Conservation (phyloP, 2,329 filamentous ascomycete species). For the Talaromyces albobiverticillius region DNA sequence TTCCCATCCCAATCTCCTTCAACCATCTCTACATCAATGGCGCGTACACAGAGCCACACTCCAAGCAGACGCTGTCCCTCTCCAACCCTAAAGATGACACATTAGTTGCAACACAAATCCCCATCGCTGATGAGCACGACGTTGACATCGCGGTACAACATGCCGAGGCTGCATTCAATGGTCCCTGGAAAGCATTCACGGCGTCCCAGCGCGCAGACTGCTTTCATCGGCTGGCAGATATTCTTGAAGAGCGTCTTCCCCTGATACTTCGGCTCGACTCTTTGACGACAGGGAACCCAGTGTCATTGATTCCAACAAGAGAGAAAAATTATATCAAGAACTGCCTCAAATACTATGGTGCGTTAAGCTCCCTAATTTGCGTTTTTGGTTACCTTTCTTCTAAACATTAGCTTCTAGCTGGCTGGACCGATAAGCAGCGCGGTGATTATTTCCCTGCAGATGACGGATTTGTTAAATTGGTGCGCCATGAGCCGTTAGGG, state of each 20-base stretch:
- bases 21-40: background rate
- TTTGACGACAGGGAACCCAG: background rate
- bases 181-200: background rate
- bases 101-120: background rate
- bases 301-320: background rate
- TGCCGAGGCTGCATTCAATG: background rate
- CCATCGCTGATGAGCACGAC: background rate
- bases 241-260: background rate
- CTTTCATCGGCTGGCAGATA: background rate
- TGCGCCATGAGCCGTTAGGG: background rate
- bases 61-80: background rate
- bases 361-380: too few species aligned
- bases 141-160: background rate
- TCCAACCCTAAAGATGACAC: background rate
- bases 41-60: background rate
- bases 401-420: background rate
- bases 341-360: background rate
- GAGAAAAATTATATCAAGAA: constrained; percentile 3
- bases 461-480: constrained; percentile 1
- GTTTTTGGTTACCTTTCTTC: too few species aligned
- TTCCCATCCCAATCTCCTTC: too few species aligned
- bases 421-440: background rate
- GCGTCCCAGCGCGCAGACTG: background rate
- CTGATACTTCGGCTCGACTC: background rate
- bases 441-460: background rate